A percentile compares a stretch with the other conserved stretches of the same genome.
phyloP scores from a whole-genome alignment of 225 moss, liverwort and hornwort genomes.

The Asterella californica region DNA sequence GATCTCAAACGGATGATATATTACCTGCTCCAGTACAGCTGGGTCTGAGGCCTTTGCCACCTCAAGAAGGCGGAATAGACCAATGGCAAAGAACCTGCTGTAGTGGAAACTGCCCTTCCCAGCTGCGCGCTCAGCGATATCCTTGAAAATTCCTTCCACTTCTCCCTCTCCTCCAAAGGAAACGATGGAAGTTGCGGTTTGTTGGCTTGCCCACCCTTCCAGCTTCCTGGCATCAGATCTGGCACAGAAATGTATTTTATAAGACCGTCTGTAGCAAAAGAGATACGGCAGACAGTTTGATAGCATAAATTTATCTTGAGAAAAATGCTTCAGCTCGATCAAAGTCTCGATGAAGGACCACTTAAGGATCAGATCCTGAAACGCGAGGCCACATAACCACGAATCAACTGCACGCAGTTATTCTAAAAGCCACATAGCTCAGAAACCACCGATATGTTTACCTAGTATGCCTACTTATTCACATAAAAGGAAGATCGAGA shows the following conservation, averaged over 20 bases:
- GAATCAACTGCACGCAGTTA: too few species aligned
- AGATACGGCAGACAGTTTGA: too few species aligned
- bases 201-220: slow-evolving; percentile 77
- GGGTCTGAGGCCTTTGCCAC: slow-evolving; percentile 84
- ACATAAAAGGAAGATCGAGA: too few species aligned
- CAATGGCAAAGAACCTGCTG: slow-evolving; percentile 93
- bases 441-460: too few species aligned
- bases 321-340: too few species aligned
- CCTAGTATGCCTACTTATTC: too few species aligned
- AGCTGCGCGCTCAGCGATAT: slow-evolving; percentile 69
- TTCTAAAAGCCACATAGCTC: too few species aligned
- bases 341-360: too few species aligned
- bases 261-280: too few species aligned
- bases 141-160: slow-evolving; percentile 58
- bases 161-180: slow-evolving; percentile 63
- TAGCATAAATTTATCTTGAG: too few species aligned
- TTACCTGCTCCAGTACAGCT: slow-evolving; percentile 67
- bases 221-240: slow-evolving; percentile 77
- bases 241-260: not conserved
- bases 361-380: too few species aligned
- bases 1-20: not conserved
- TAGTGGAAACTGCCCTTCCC: slow-evolving; percentile 72
- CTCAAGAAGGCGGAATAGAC: slow-evolving; percentile 87
- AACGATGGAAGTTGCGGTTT: slow-evolving; percentile 55
- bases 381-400: too few species aligned